Percentiles rank a stretch among this genome's conserved stretches.
These are phyloP conservation scores for Colletotrichum sp. DNA, from an alignment of 2,329 filamentous ascomycete genomes.

Conservation along the genomic window DNA sequence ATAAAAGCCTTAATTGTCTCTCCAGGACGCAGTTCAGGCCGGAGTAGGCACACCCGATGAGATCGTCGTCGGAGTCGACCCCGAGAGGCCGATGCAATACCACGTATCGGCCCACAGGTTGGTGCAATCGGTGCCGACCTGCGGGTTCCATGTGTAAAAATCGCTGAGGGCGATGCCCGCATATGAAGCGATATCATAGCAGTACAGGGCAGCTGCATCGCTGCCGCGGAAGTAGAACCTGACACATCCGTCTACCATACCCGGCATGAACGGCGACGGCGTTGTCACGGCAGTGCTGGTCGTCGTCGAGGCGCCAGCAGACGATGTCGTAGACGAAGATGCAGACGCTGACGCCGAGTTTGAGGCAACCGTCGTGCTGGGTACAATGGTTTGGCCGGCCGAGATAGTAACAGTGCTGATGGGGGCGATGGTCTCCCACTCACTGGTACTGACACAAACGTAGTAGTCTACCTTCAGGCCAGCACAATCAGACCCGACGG, in stretches of 20 bases:
- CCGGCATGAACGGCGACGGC: background rate
- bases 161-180: slow-evolving; percentile 11
- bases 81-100: background rate
- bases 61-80: background rate
- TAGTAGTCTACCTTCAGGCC: background rate
- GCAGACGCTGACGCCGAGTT: background rate
- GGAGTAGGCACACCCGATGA: background rate
- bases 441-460: background rate
- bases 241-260: background rate
- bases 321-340: background rate
- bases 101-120: background rate
- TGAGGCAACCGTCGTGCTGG: background rate
- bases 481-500: background rate
- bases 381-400: background rate
- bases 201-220: background rate
- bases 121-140: background rate
- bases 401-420: background rate
- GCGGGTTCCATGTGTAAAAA: slow-evolving; percentile 8
- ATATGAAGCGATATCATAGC: background rate
- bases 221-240: background rate
- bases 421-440: background rate
- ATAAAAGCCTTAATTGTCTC: background rate
- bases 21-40: background rate
- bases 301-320: background rate
- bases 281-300: background rate